Evolutionary conservation across 2,329 filamentous ascomycete genomes (phyloP).

Genomic region (Blastomyces parvus): DNA sequence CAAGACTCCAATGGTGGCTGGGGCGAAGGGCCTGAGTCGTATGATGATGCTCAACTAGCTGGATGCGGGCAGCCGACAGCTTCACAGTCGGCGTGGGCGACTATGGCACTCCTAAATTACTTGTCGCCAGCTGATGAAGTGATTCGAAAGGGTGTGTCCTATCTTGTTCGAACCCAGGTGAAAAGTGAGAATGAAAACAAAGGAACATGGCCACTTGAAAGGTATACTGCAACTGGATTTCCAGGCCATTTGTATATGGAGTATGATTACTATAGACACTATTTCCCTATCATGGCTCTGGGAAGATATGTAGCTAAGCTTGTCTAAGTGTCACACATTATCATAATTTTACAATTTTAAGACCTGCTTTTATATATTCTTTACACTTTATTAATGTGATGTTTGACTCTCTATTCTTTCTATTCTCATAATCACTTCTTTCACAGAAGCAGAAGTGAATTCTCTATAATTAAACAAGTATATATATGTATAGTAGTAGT

Average conservation of each 20-base stretch:
- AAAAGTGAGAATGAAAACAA: not conserved
- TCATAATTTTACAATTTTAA: not conserved
- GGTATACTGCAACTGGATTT: constrained; percentile 20
- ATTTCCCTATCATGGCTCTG: constrained; percentile 25
- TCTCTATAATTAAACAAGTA: too few species aligned
- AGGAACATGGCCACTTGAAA: constrained; percentile 15
- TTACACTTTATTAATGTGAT: too few species aligned
- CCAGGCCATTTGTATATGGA: constrained; percentile 20
- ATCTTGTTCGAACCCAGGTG: not conserved
- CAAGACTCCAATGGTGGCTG: constrained; percentile 86
- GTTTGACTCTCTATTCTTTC: too few species aligned
- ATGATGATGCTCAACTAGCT: constrained; percentile 9
- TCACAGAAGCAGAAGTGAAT: too few species aligned
- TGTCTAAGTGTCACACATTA: not conserved
- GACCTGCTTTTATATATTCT: too few species aligned
- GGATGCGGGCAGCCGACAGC: constrained; percentile 20
- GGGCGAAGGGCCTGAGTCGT: constrained; percentile 52
- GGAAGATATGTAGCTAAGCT: constrained; percentile 14
- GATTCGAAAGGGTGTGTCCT: constrained; percentile 12
- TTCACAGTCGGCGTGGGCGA: constrained; percentile 28
- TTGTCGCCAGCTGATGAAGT: constrained; percentile 10
- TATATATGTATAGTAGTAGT: too few species aligned
- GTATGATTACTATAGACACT: constrained; percentile 20
- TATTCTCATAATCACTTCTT: too few species aligned
- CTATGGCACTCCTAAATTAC: constrained; percentile 22